Evolutionary conservation across 1,139 yeast species (phyloP).

Genomic region (Sugiyamaella pinicola): DNA sequence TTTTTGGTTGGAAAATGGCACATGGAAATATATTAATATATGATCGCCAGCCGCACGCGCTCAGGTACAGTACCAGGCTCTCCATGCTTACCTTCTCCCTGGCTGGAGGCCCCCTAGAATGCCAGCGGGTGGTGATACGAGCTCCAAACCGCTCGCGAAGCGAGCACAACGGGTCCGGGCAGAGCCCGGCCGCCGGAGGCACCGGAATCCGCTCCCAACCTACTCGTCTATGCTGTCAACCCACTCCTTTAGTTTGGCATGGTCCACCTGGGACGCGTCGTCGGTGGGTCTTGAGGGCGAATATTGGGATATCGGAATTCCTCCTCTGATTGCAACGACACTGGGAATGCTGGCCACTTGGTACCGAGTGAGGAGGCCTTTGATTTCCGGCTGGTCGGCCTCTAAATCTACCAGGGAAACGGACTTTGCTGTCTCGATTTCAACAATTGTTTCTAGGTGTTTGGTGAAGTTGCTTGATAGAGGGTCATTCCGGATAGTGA

Average conservation of each 20-base stretch:
- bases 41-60: constrained; percentile 2
- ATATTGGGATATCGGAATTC: constrained; percentile 61
- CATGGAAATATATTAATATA: neutral
- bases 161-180: no score
- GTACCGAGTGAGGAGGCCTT: constrained; percentile 60
- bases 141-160: neutral
- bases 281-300: constrained; percentile 45
- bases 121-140: no score
- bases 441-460: constrained; percentile 58
- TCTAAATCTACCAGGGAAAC: constrained; percentile 71
- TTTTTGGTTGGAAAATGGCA: constrained; percentile 1
- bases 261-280: constrained; percentile 43
- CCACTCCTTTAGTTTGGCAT: constrained; percentile 60
- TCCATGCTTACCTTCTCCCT: no score
- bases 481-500: constrained; percentile 68
- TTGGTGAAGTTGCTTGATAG: constrained; percentile 65
- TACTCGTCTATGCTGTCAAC: constrained; percentile 42
- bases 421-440: constrained; percentile 53
- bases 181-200: no score
- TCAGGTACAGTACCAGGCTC: no score
- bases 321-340: constrained; percentile 66
- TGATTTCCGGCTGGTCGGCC: constrained; percentile 64
- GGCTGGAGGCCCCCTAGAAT: no score
- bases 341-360: constrained; percentile 64
- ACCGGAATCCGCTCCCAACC: neutral